A percentile compares a stretch with the other conserved stretches of the same genome.
phyloP scores from a whole-genome alignment of 305 asterid genomes.

The Euphrasia arctica region DNA sequence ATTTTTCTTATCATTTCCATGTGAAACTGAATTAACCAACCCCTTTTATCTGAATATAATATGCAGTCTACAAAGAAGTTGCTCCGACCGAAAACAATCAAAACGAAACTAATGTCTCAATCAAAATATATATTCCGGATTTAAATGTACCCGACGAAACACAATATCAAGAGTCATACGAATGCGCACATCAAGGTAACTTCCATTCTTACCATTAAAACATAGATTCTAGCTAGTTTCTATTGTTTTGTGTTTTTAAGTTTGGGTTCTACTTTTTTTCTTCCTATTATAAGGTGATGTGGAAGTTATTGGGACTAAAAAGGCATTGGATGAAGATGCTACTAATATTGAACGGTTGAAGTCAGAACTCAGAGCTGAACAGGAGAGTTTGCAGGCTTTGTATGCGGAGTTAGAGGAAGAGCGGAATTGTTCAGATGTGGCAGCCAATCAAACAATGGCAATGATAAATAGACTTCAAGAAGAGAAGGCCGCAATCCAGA shows the following conservation, averaged over 20 bases:
- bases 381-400: slow-evolving; percentile 45
- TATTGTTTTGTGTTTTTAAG: background rate
- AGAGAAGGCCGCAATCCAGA: slow-evolving; percentile 72
- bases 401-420: slow-evolving; percentile 68
- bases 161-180: slow-evolving; percentile 22
- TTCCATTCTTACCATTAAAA: background rate
- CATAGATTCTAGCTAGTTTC: background rate
- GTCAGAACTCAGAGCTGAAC: slow-evolving; percentile 42
- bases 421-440: slow-evolving; percentile 57
- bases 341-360: slow-evolving; percentile 42
- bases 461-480: slow-evolving; percentile 73
- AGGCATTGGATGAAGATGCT: slow-evolving; percentile 58
- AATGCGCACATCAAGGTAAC: background rate
- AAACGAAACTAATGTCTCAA: slow-evolving; percentile 83
- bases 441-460: slow-evolving; percentile 71
- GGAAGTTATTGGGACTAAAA: slow-evolving; percentile 38
- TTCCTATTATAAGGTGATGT: background rate
- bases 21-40: no score
- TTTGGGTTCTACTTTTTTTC: background rate
- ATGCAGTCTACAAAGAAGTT: slow-evolving; percentile 46
- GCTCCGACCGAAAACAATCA: slow-evolving; percentile 39
- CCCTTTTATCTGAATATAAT: slow-evolving; percentile 30
- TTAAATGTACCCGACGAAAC: slow-evolving; percentile 62
- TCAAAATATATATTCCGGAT: slow-evolving; percentile 92
- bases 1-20: background rate